Conservation (phyloP, 441 rosid species). For the Bocquillonia castaneifolia region DNA sequence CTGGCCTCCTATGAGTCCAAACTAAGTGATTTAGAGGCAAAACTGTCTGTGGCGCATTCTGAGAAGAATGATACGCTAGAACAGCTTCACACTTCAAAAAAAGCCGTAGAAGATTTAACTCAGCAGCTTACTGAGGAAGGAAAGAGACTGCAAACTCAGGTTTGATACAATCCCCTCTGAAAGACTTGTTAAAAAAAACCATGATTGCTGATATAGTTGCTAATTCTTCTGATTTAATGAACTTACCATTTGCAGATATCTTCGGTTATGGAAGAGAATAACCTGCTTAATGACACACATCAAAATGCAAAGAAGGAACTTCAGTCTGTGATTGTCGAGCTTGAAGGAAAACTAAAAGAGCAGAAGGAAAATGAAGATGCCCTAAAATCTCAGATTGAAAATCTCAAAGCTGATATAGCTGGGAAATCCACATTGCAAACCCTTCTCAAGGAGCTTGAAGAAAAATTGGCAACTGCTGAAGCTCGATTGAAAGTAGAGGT, state of each 20-base stretch:
- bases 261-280: conserved; percentile 69
- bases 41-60: conserved; percentile 39
- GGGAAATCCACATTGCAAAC: conserved; percentile 56
- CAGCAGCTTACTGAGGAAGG: conserved; percentile 62
- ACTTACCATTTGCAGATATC: conserved; percentile 47
- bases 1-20: conserved; percentile 57
- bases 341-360: conserved; percentile 53
- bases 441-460: conserved; percentile 58
- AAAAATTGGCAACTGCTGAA: conserved; percentile 41
- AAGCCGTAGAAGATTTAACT: conserved; percentile 52
- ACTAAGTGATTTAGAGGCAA: conserved; percentile 50
- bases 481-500: conserved; percentile 59
- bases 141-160: conserved; percentile 70
- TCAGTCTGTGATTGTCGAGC: conserved; percentile 51
- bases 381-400: conserved; percentile 49
- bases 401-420: conserved; percentile 42
- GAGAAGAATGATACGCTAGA: conserved; percentile 62
- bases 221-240: conserved; percentile 16
- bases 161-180: conserved; percentile 27
- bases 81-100: conserved; percentile 61
- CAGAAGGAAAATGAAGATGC: conserved; percentile 50
- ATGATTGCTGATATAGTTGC: conserved; percentile 1
- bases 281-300: conserved; percentile 53
- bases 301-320: conserved; percentile 71
- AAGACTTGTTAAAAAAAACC: background rate